These are phyloP conservation scores for Waitea zeae DNA, from an alignment of 1,284 basidiomycete species.

Conservation along the genomic window DNA sequence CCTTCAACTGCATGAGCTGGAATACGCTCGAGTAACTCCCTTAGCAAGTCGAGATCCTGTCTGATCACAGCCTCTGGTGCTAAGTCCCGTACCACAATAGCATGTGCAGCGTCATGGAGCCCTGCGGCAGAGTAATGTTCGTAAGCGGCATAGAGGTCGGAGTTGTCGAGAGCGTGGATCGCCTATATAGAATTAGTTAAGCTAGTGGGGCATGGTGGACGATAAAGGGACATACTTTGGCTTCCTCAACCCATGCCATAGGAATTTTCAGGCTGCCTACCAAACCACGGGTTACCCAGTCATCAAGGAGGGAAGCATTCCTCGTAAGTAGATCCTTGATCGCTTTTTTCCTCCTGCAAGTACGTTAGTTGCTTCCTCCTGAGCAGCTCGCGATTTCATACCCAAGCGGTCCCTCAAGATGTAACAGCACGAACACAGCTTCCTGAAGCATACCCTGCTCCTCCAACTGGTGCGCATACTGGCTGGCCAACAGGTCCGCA, in stretches of 20 bases:
- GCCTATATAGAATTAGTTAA: conserved; percentile 27
- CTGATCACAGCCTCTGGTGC: conserved; percentile 82
- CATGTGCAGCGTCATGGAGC: conserved; percentile 61
- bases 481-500: conserved; percentile 70
- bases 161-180: conserved; percentile 39
- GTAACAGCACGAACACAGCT: conserved; percentile 80
- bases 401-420: conserved; percentile 15
- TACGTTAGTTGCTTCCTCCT: too few relatives aligned
- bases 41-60: conserved; percentile 61
- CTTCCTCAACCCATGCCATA: conserved; percentile 73
- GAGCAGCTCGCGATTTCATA: too few relatives aligned
- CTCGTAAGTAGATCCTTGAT: conserved; percentile 71
- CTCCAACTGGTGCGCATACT: conserved; percentile 83
- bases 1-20: conserved; percentile 43
- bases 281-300: conserved; percentile 59
- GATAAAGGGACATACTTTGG: conserved; percentile 38
- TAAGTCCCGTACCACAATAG: conserved; percentile 66
- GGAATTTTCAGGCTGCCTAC: conserved; percentile 70
- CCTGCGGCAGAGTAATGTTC: conserved; percentile 60
- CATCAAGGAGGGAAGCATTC: conserved; percentile 49
- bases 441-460: conserved; percentile 68
- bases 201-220: not conserved
- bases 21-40: conserved; percentile 58
- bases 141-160: conserved; percentile 64
- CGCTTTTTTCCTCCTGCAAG: conserved; percentile 63